phyloP scores from a whole-genome alignment of 164 flowering plant genomes.

The Vitis cinerea region DNA sequence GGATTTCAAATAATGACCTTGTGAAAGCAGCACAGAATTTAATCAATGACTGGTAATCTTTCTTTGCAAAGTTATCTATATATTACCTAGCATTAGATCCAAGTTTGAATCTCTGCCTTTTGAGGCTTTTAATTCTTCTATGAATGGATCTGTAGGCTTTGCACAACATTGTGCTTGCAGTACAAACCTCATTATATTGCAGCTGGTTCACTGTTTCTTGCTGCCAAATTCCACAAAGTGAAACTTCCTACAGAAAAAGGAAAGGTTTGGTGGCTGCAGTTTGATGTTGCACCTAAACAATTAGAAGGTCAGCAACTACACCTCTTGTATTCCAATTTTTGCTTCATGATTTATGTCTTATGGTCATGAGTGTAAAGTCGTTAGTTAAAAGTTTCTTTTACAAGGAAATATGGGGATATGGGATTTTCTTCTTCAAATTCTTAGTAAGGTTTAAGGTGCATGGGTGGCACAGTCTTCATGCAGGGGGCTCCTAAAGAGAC shows the following conservation, averaged over 20 bases:
- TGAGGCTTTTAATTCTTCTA: neutral
- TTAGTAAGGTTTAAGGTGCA: neutral
- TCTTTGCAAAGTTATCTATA: constrained; percentile 3
- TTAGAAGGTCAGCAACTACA: constrained; percentile 46
- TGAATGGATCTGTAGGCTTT: constrained; percentile 43
- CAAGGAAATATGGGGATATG: neutral
- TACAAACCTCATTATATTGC: constrained; percentile 75
- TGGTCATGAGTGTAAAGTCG: too few species aligned
- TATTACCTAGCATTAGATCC: neutral
- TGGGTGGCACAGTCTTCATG: neutral
- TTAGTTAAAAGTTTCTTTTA: neutral
- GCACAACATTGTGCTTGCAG: constrained; percentile 66
- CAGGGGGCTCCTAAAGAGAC: too few species aligned
- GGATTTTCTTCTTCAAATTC: neutral
- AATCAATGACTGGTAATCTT: constrained; percentile 62
- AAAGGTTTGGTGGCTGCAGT: constrained; percentile 68
- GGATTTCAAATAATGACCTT: constrained; percentile 33
- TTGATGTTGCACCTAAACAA: constrained; percentile 57
- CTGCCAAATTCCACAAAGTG: constrained; percentile 58
- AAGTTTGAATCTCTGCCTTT: neutral
- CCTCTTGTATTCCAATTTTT: neutral
- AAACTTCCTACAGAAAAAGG: constrained; percentile 52
- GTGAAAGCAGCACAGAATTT: constrained; percentile 69
- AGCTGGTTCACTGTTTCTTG: constrained; percentile 68
- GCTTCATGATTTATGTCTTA: neutral